phyloP scores from a whole-genome alignment of 116 monocot genomes.

The Trichopus zeylanicus region DNA sequence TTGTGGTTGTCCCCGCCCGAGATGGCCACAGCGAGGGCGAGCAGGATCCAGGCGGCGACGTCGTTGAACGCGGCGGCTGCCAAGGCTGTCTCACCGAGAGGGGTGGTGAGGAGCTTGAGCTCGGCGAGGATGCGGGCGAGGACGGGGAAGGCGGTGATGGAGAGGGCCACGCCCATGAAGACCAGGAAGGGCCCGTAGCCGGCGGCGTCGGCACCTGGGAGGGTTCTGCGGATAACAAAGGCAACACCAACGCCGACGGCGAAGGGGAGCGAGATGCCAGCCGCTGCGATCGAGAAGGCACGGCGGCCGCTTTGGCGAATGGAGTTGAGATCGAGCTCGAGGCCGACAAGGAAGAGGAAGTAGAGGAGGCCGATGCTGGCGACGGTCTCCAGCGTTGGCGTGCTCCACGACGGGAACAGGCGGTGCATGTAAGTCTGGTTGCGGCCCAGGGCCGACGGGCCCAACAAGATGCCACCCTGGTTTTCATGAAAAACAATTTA shows the following conservation, averaged over 20 bases:
- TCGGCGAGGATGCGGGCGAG: slow-evolving; percentile 16
- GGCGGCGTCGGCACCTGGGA: slow-evolving; percentile 6
- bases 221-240: slow-evolving; percentile 10
- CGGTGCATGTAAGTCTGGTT: slow-evolving; percentile 23
- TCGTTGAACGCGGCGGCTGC: slow-evolving; percentile 22
- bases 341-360: slow-evolving; percentile 20
- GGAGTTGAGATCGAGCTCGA: slow-evolving; percentile 18
- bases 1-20: slow-evolving; percentile 12
- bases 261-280: slow-evolving; percentile 20
- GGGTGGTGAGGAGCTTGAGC: slow-evolving; percentile 21
- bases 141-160: slow-evolving; percentile 24
- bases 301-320: slow-evolving; percentile 16
- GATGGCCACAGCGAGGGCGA: slow-evolving; percentile 19
- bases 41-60: slow-evolving; percentile 21
- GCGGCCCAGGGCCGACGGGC: slow-evolving; percentile 46
- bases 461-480: slow-evolving; percentile 47
- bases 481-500: neutral
- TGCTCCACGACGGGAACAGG: slow-evolving; percentile 54
- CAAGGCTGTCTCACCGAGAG: slow-evolving; percentile 20
- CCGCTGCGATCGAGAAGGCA: slow-evolving; percentile 14
- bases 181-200: slow-evolving; percentile 12
- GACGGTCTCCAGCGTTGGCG: slow-evolving; percentile 38
- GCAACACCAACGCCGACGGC: slow-evolving; percentile 15
- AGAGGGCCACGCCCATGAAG: slow-evolving; percentile 22
- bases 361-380: slow-evolving; percentile 50